These are phyloP conservation scores for Sphagnum magellanicum DNA, from an alignment of 228 moss, liverwort and hornwort species.

Conservation along the genomic window DNA sequence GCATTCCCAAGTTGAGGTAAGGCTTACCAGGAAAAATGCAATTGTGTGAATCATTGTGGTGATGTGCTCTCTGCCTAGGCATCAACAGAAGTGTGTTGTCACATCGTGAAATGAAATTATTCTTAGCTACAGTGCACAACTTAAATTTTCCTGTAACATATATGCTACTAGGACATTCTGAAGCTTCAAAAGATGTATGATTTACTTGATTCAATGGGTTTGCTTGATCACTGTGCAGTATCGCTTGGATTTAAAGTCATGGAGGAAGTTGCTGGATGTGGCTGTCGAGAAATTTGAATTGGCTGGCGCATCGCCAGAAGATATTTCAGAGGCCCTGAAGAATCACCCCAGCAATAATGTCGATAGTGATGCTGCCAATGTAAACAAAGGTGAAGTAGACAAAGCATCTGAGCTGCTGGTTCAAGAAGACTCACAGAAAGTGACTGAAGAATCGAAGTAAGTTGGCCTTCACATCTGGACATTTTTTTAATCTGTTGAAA, in stretches of 20 bases:
- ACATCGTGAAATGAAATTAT: no score
- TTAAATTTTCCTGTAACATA: background rate
- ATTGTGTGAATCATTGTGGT: background rate
- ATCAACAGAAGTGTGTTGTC: no score
- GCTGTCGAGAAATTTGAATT: conserved; percentile 41
- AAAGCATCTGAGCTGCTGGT: no score
- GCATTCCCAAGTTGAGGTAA: conserved; percentile 56
- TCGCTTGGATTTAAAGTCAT: conserved; percentile 33
- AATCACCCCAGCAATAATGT: conserved; percentile 35
- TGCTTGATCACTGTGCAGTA: conserved; percentile 19
- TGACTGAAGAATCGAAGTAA: no score
- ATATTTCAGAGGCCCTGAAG: conserved; percentile 39
- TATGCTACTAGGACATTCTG: background rate
- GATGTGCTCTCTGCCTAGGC: no score
- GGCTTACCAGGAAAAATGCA: background rate
- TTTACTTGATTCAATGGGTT: conserved; percentile 1
- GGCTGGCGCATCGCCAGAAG: conserved; percentile 43
- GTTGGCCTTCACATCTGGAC: no score
- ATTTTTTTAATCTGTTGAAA: no score
- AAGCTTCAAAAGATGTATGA: background rate
- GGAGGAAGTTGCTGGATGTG: conserved; percentile 30
- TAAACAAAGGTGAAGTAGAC: no score
- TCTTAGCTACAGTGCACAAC: background rate
- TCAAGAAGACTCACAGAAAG: no score
- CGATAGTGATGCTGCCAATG: background rate